Base-by-base conservation (phyloP, 257 asterid genomes). In the Primulina huaijiensis region DNA sequence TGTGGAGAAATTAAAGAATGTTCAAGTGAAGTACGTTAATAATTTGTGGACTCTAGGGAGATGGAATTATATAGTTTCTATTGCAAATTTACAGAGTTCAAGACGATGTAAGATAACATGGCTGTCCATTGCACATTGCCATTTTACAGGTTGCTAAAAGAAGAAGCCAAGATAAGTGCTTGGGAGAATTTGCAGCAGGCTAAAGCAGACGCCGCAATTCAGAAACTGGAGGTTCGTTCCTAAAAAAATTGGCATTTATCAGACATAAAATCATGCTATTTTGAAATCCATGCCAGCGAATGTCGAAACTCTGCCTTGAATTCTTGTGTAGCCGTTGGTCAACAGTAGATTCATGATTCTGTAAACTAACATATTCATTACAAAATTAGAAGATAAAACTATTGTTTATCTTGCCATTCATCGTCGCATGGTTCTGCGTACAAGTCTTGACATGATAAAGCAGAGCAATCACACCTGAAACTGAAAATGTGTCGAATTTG, bases 121-220 rank as follows among this genome's bases (percentile, higher is more conserved):
- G 40, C 11, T 53, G 37, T n/a, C 50, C 70, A 21, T 17, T 35
- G 57, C 25, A 69, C 40, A 8, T 35, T 38, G 55, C 21, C 14
- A 2, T 68, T 59, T 14, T 63, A 70, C 84, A 88, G 95, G 84
- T 70, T 85, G 67, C 86, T 79, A 73, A 77, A 92, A 66, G 96
- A 87, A 76, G 96, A 85, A 77, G 92, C 88, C 4, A 90, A 82
- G 78, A 88, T 90, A 64, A 67, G 69, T 67, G 92, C 96, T 33
- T 90, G 97, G 97, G 97, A 88, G 83, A 90, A 90, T 73, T 79
- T 91, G 82, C 97, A 91, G 71, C 89, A 86, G 86, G 97, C 95
- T 31, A 89, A 89, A 80, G 96, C 97, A 25, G 96, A 91, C 81
- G 93, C 95, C 38, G 89, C 93, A 37, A 76, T 87, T 58, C 85